phyloP scores from a whole-genome alignment of 1,284 basidiomycete genomes.

The Naganishia liquefaciens region DNA sequence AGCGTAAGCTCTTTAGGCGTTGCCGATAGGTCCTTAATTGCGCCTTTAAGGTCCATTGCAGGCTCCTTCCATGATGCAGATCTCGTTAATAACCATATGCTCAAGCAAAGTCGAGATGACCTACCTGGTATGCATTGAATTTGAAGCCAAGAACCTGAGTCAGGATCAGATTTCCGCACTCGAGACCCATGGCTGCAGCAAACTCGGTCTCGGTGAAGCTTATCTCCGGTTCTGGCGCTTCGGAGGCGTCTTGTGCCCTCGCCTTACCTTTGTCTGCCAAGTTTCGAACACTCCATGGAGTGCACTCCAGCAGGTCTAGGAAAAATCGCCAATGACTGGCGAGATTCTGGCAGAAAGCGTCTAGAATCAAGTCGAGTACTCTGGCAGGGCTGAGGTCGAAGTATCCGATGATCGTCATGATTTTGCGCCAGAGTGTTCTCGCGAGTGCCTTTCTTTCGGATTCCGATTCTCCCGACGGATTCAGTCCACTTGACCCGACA shows the following conservation, averaged over 20 bases:
- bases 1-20: constrained; percentile 76
- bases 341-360: constrained; percentile 81
- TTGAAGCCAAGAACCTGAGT: constrained; percentile 96
- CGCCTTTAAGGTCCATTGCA: constrained; percentile 54
- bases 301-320: constrained; percentile 76
- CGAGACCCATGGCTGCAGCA: constrained; percentile 53
- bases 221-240: constrained; percentile 21
- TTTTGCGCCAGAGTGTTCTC: constrained; percentile 75
- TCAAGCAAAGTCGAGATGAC: constrained; percentile 35
- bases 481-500: constrained; percentile 25
- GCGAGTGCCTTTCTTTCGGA: constrained; percentile 24
- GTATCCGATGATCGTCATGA: constrained; percentile 87
- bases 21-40: constrained; percentile 60
- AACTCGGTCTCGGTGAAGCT: constrained; percentile 46
- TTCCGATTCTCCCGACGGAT: constrained; percentile 20
- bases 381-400: constrained; percentile 95
- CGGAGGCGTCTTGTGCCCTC: constrained; percentile 39
- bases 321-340: constrained; percentile 89
- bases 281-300: constrained; percentile 66
- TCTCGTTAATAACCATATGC: neutral
- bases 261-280: constrained; percentile 36
- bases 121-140: constrained; percentile 81
- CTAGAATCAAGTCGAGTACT: constrained; percentile 88
- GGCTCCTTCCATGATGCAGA: constrained; percentile 33
- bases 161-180: constrained; percentile 64